Evolutionary conservation across 2,329 filamentous ascomycete genomes (phyloP), one percentile per base, ranked within the genome.

Genomic region (Talaromyces verruculosus): DNA sequence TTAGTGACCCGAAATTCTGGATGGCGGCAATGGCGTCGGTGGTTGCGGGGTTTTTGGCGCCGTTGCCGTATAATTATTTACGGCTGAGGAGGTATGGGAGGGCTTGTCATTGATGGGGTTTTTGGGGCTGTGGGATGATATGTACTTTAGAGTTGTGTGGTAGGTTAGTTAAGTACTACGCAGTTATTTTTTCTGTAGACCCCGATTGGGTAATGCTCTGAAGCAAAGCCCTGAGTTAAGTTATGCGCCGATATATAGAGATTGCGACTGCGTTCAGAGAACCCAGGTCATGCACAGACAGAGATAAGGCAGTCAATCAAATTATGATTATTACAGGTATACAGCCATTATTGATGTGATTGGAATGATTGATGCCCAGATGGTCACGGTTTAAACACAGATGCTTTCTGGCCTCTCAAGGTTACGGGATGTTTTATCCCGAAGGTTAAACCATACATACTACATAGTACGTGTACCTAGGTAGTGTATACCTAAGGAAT

Each of bases 1-100:
- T 86, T 11, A 76, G 79, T 1, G 79, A 81, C 30, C 81, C 83
- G 0, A 67, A 72, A 0, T 87, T 87, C 65, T 87, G 85, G 85
- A 67, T 73, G 0, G 84, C 85, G 2, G 84, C 28, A 17, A 30
- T 28, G 17, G 49, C 28, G 28, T 53, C 28, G 15, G 28, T 53
- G 17, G 17, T 10, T 11, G 49, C 49, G 10, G 49, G 49, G 7
- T 53, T n/a, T 35, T n/a, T 53, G 25, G 49, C 28, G 25, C 49
- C 28, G 49, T 53, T 53, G 49, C 49, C 49, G 49, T 53, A 53
- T 53, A 53, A 35, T 33, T 53, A 33, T 53, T 5, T 35, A 2
- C 17, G 49, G 15, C 13, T 53, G 8, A 28, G 49, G 49, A 55
- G n/a, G 51, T 55, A 55, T 35, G 51, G 51, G 51, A 37, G 10